Conservation (phyloP, 2,329 filamentous ascomycete species). For the Tolypocladium ovalisporum region DNA sequence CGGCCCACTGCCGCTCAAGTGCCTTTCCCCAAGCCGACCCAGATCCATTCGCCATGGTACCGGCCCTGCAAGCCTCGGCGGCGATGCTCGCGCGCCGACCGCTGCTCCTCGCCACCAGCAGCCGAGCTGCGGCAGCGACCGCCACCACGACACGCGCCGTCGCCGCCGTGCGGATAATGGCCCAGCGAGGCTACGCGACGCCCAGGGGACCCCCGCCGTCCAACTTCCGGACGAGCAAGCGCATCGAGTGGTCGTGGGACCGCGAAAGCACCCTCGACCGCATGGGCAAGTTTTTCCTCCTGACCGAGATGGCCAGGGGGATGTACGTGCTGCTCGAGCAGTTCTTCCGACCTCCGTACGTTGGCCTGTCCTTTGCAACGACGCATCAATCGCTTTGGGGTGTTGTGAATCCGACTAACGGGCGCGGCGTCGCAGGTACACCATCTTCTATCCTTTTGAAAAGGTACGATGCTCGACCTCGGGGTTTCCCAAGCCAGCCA, state of each 20-base stretch:
- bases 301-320: constrained; percentile 91
- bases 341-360: constrained; percentile 95
- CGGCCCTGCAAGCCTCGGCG: constrained; percentile 18
- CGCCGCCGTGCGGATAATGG: constrained; percentile 9
- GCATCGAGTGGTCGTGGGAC: constrained; percentile 70
- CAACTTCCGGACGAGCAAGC: constrained; percentile 67
- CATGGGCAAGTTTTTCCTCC: constrained; percentile 85
- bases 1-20: constrained; percentile 11
- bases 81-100: constrained; percentile 25
- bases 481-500: constrained; percentile 1
- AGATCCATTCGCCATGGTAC: constrained; percentile 16
- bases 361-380: constrained; percentile 18
- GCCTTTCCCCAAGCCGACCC: constrained; percentile 6
- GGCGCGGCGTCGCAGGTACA: constrained; percentile 56
- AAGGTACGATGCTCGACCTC: constrained; percentile 44
- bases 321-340: constrained; percentile 98
- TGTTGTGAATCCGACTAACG: neutral
- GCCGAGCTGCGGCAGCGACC: constrained; percentile 3
- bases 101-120: constrained; percentile 14
- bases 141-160: constrained; percentile 9
- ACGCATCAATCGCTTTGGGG: neutral
- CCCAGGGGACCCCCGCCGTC: constrained; percentile 69
- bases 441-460: constrained; percentile 97
- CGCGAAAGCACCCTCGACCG: constrained; percentile 70
- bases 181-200: constrained; percentile 44